phyloP scores from a whole-genome alignment of 352 stramenopile genomes.

The Phytophthora pisi region DNA sequence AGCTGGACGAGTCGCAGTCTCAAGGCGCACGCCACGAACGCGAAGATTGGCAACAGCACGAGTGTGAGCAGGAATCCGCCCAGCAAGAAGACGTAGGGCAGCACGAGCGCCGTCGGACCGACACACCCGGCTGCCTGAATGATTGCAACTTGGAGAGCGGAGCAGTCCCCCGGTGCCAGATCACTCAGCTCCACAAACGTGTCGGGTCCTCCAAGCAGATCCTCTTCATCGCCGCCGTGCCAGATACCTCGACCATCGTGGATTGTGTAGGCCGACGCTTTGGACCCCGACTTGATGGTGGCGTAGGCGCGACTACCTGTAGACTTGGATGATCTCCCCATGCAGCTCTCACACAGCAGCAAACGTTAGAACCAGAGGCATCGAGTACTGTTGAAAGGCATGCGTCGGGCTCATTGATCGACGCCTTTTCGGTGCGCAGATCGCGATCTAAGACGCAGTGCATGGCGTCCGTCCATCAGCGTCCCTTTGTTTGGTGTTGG shows the following conservation, averaged over 20 bases:
- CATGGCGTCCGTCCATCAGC: constrained; percentile 11
- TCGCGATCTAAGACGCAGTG: constrained; percentile 23
- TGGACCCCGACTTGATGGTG: constrained; percentile 17
- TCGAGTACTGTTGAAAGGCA: constrained; percentile 4
- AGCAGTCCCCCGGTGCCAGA: constrained; percentile 43
- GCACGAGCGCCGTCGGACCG: constrained; percentile 39
- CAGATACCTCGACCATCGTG: constrained; percentile 32
- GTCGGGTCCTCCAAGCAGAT: constrained; percentile 47
- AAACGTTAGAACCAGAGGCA: not conserved
- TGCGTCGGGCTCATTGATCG: not conserved
- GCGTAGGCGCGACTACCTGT: constrained; percentile 7
- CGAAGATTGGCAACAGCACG: constrained; percentile 41
- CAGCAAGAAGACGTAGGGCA: constrained; percentile 52
- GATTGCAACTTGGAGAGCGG: constrained; percentile 36
- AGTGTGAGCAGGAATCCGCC: constrained; percentile 52
- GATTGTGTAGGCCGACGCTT: constrained; percentile 44
- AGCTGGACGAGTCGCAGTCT: constrained; percentile 49
- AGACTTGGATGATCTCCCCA: constrained; percentile 13
- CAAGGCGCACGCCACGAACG: constrained; percentile 31
- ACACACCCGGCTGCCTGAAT: constrained; percentile 43
- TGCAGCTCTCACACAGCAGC: constrained; percentile 7
- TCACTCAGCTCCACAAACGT: constrained; percentile 56
- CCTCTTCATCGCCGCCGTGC: constrained; percentile 31
- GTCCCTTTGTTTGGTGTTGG: not conserved
- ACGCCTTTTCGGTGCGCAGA: constrained; percentile 23